Evolutionary conservation across 495 filamentous ascomycete genomes (phyloP).

Genomic region (Parmelia sp.): DNA sequence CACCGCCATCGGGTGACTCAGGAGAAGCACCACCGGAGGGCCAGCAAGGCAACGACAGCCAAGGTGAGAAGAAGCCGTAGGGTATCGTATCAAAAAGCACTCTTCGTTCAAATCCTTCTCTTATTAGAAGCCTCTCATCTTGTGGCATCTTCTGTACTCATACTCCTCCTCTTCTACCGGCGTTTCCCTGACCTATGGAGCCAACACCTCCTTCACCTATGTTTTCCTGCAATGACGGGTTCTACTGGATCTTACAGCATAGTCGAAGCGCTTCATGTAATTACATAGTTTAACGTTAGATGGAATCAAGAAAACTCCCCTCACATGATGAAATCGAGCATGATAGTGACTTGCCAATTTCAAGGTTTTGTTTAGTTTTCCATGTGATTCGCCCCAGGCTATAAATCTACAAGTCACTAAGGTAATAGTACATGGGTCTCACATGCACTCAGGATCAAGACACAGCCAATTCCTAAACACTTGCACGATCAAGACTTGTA

Average conservation of each 20-base stretch:
- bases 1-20: slow-evolving; percentile 38
- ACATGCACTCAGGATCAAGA: background rate
- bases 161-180: slow-evolving; percentile 19
- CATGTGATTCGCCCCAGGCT: background rate
- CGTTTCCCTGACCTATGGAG: slow-evolving; percentile 10
- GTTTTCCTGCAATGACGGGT: slow-evolving; percentile 16
- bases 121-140: slow-evolving; percentile 16
- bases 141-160: slow-evolving; percentile 21
- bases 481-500: background rate
- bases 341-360: background rate
- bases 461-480: background rate
- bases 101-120: slow-evolving; percentile 3
- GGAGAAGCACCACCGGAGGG: slow-evolving; percentile 25
- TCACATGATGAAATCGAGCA: background rate
- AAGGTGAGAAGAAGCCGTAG: slow-evolving; percentile 81
- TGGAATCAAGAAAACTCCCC: slow-evolving; percentile 22
- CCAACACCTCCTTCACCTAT: slow-evolving; percentile 15
- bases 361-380: background rate
- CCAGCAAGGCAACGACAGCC: slow-evolving; percentile 32
- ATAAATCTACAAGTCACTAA: too few relatives aligned
- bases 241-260: slow-evolving; percentile 17
- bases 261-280: slow-evolving; percentile 23
- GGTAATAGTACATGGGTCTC: too few relatives aligned
- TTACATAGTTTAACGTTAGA: slow-evolving; percentile 21
- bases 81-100: slow-evolving; percentile 17